Evolutionary conservation across 2,329 filamentous ascomycete species (phyloP).

Genomic region (Mycosphaerelloides madeirae): DNA sequence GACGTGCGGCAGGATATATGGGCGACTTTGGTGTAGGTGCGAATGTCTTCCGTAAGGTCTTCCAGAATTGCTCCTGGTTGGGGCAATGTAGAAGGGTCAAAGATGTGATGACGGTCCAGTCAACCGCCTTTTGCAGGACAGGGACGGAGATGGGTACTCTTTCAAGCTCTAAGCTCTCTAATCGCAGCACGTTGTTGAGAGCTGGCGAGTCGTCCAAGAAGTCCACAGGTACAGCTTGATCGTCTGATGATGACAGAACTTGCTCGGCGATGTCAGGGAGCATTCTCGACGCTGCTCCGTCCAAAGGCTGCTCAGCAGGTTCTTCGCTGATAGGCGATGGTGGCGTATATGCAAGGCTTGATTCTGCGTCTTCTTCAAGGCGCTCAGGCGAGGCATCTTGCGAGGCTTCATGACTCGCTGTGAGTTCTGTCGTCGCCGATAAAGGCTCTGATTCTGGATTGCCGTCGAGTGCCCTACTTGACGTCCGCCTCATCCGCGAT

Average conservation of each 20-base stretch:
- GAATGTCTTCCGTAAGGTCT: constrained; percentile 57
- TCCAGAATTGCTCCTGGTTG: constrained; percentile 71
- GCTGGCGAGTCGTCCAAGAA: constrained; percentile 32
- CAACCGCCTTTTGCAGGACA: constrained; percentile 64
- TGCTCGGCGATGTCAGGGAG: constrained; percentile 2
- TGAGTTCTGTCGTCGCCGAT: not conserved
- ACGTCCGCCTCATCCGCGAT: constrained; percentile 7
- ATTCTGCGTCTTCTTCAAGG: constrained; percentile 5
- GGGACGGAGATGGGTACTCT: constrained; percentile 67
- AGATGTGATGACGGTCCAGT: constrained; percentile 68
- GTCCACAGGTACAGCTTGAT: constrained; percentile 9
- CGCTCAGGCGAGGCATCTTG: constrained; percentile 1
- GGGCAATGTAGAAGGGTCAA: constrained; percentile 70
- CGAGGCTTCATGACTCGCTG: not conserved
- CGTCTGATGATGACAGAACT: not conserved
- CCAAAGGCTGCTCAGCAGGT: not conserved
- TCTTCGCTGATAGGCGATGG: not conserved
- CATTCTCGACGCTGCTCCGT: not conserved
- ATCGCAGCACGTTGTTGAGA: constrained; percentile 55
- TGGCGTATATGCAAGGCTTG: constrained; percentile 5
- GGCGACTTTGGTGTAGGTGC: constrained; percentile 35
- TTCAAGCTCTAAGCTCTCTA: constrained; percentile 72
- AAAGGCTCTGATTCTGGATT: not conserved
- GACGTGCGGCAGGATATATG: constrained; percentile 35
- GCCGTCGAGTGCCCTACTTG: constrained; percentile 3